These are phyloP conservation scores for Allodekkera sacchari DNA, from an alignment of 805 yeast genomes.

Conservation along the genomic window DNA sequence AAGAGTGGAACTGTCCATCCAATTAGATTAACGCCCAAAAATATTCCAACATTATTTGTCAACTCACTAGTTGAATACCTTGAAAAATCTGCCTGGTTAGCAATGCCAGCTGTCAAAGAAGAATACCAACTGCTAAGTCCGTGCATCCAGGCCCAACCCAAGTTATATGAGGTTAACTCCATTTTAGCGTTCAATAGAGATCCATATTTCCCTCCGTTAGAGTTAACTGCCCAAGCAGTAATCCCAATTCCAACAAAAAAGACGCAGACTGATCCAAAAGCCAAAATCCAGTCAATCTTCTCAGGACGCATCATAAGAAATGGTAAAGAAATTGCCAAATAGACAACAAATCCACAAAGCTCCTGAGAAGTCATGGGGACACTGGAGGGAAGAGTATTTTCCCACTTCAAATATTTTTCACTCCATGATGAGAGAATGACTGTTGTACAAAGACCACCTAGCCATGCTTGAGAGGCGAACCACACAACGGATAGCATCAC, in stretches of 20 bases:
- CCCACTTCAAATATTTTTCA: slow-evolving; percentile 29
- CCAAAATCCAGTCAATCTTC: slow-evolving; percentile 8
- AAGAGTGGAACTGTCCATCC: slow-evolving; percentile 31
- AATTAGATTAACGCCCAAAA: slow-evolving; percentile 28
- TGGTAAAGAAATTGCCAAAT: slow-evolving; percentile 34
- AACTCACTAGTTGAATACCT: slow-evolving; percentile 19
- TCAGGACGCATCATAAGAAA: slow-evolving; percentile 36
- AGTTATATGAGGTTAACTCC: slow-evolving; percentile 8
- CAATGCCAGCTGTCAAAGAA: slow-evolving; percentile 29
- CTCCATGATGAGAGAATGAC: slow-evolving; percentile 32
- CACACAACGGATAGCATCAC: slow-evolving; percentile 36
- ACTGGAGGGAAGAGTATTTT: slow-evolving; percentile 31
- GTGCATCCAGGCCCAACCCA: slow-evolving; percentile 34
- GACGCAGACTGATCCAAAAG: slow-evolving; percentile 6
- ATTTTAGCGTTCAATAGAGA: slow-evolving; percentile 6
- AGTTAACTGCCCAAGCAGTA: slow-evolving; percentile 10
- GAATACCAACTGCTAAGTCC: slow-evolving; percentile 34
- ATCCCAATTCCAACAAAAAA: slow-evolving; percentile 11
- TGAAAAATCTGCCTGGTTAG: slow-evolving; percentile 28
- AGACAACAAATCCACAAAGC: slow-evolving; percentile 34
- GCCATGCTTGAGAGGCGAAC: slow-evolving; percentile 36
- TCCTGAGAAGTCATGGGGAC: slow-evolving; percentile 34
- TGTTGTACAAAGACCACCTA: slow-evolving; percentile 37
- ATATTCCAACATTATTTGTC: slow-evolving; percentile 21
- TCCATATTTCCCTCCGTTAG: slow-evolving; percentile 8